Base-by-base conservation (phyloP, 2,329 filamentous ascomycete genomes). In the Tolypocladium album region DNA sequence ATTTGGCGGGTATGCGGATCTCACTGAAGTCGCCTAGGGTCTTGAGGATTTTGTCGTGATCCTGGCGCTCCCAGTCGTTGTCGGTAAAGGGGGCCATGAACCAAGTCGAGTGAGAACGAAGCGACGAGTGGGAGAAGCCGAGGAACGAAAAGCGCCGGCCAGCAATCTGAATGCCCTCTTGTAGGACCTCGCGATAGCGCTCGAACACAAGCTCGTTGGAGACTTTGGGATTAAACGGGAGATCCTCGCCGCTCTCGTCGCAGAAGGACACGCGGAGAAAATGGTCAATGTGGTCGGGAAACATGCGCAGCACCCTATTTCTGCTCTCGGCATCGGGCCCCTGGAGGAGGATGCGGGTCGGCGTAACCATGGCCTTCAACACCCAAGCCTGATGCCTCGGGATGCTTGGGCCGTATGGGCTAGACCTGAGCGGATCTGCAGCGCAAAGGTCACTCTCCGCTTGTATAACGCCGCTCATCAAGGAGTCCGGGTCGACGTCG, bases 71-170 rank as follows among this genome's bases (percentile, higher is more conserved):
- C 8, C 61, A 61, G 0, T 72, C 56, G 4, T 71, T 59, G 45
- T 78, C 72, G 1, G 75, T 15, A 57, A 84, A 84, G 0, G 76
- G 71, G 0, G 81, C 78, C 47, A 75, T 75, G 61, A 84, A 81
- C 89, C 88, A 92, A 42, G 82, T 85, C 0, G 86, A 85, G 61
- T 90, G 88, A 0, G 84, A 79, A 15, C 89, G 80, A 4, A 93
- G 78, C 0, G 89, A 92, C 0, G 89, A 93, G 70, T 92, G 87
- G 0, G 88, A 92, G 70, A 92, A 93, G 0, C 89, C 89, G 0
- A 93, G 76, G 66, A 92, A 93, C 0, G 74, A 72, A 66, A 85
- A 91, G 0, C 71, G 68, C 15, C 85, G 77, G 0, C 85, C 88
- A 3, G 82, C 88, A 58, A 93, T 82, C 0, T 73, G 67, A 36